phyloP scores from a whole-genome alignment of 208 protist species.

The Phytomonas serpens region DNA sequence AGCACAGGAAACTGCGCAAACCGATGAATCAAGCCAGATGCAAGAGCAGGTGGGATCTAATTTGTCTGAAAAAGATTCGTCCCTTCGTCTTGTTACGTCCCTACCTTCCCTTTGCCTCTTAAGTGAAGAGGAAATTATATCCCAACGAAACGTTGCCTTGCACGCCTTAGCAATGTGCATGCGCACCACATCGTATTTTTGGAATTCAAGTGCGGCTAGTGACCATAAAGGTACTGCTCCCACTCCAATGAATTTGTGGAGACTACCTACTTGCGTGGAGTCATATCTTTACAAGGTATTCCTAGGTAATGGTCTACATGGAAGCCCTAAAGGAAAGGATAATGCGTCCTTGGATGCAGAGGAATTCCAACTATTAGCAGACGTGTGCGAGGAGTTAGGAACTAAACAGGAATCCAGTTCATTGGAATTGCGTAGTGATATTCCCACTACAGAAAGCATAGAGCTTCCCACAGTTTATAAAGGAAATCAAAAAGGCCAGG shows the following conservation, averaged over 20 bases:
- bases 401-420: neutral
- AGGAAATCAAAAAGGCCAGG: neutral
- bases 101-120: neutral
- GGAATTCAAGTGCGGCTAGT: neutral
- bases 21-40: neutral
- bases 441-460: neutral
- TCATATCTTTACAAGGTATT: neutral
- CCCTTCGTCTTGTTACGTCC: neutral
- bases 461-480: neutral
- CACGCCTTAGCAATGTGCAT: neutral
- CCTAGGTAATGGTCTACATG: neutral
- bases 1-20: neutral
- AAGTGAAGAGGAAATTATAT: neutral
- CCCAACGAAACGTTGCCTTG: neutral
- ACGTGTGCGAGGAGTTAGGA: neutral
- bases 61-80: neutral
- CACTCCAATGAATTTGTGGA: neutral
- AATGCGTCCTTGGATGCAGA: neutral
- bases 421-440: neutral
- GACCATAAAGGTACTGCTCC: neutral
- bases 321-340: neutral
- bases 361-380: neutral
- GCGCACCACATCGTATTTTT: neutral
- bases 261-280: neutral
- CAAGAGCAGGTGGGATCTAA: neutral